These are phyloP conservation scores for Fusarium aywerte DNA, from an alignment of 2,329 filamentous ascomycete species.

Conservation along the genomic window DNA sequence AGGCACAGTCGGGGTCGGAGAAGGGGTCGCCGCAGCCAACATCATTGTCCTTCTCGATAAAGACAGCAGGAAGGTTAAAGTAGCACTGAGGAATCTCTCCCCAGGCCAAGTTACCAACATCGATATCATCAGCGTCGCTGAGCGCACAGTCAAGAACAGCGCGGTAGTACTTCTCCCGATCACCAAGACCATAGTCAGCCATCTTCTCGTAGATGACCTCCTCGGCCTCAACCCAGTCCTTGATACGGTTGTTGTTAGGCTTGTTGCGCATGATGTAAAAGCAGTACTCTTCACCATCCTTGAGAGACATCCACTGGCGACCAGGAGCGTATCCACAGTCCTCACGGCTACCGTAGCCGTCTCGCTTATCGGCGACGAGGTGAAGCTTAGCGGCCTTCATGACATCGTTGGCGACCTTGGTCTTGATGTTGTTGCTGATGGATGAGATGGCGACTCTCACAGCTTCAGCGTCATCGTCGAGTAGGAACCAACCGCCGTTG, in stretches of 20 bases:
- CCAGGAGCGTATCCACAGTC: constrained; percentile 17
- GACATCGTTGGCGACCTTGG: constrained; percentile 31
- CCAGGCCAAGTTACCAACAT: constrained; percentile 6
- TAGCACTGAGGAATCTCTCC: constrained; percentile 18
- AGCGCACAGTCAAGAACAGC: constrained; percentile 11
- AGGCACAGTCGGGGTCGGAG: neutral
- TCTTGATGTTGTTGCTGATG: constrained; percentile 30
- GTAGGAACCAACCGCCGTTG: constrained; percentile 28
- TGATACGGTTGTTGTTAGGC: neutral
- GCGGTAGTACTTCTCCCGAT: constrained; percentile 21
- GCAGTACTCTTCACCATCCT: constrained; percentile 23
- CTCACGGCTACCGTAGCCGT: neutral
- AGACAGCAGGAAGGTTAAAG: constrained; percentile 19
- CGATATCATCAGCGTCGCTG: constrained; percentile 9
- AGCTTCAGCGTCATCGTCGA: constrained; percentile 26
- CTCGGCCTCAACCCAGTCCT: constrained; percentile 16
- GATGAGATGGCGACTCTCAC: constrained; percentile 19
- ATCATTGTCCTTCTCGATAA: neutral
- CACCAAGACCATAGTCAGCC: constrained; percentile 23
- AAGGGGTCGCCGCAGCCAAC: neutral
- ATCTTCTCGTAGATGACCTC: constrained; percentile 27
- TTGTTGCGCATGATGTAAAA: constrained; percentile 31
- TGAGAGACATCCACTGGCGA: constrained; percentile 30
- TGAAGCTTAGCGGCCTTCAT: constrained; percentile 26
- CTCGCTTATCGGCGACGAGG: constrained; percentile 27